phyloP scores from a whole-genome alignment of 2,329 filamentous ascomycete species.

The Fusarium clavum region DNA sequence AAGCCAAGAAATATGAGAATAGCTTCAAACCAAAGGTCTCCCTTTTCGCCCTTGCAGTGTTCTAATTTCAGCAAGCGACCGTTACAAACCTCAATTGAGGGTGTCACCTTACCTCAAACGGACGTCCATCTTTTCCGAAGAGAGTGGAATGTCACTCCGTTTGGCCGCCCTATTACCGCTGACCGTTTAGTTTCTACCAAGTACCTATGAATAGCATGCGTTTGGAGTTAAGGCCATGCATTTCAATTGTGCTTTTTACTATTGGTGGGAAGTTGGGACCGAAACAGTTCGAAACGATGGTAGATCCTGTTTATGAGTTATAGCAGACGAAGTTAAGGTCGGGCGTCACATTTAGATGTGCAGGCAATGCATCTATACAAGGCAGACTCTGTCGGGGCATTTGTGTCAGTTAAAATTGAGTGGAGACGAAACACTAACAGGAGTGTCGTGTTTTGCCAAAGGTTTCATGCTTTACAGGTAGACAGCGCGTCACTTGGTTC shows the following conservation, averaged over 20 bases:
- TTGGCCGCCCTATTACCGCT: neutral
- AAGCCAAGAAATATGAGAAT: conserved; percentile 14
- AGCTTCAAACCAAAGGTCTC: neutral
- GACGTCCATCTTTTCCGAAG: neutral
- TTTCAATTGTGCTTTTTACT: fast-evolving
- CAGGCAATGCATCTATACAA: no score
- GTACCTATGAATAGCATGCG: neutral
- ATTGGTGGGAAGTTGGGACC: neutral
- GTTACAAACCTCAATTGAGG: neutral
- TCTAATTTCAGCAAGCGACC: neutral
- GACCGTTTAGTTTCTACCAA: conserved; percentile 14
- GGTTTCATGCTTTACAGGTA: neutral
- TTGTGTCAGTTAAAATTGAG: neutral
- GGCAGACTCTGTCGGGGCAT: fast-evolving
- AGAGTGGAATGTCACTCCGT: neutral
- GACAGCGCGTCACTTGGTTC: neutral
- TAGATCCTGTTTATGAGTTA: neutral
- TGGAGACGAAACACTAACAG: neutral
- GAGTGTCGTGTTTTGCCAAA: neutral
- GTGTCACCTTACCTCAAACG: neutral
- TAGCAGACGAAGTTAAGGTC: neutral
- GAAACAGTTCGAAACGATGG: neutral
- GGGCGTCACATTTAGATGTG: neutral
- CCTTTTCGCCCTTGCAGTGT: fast-evolving
- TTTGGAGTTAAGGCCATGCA: neutral